Evolutionary conservation across 1,284 basidiomycete species (phyloP), one percentile per base, ranked within the genome.

Genomic region (Mycosarcoma mackinlayi): DNA sequence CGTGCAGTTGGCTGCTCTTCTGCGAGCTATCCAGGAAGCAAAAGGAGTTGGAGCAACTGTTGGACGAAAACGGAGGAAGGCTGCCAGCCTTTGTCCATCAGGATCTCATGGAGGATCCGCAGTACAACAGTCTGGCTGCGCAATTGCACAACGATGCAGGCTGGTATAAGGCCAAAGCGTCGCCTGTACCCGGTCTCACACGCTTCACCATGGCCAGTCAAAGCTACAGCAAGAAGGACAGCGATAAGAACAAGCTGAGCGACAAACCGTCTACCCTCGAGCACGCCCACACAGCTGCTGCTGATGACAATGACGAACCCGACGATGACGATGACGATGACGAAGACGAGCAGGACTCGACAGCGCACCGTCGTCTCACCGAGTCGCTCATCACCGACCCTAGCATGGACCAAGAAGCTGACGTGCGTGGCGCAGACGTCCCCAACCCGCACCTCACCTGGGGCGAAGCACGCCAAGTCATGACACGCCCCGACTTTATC

Each of bases 1-100:
- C 78, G 4, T 79, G 78, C 60, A 76, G 74, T 51, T 79, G 78
- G 78, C 62, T 79, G 21, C 64, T 79, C 30, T 79, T 79, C 41
- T 42, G 39, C 39, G 78, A 78, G 53, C 52, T 79, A 6, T 53
- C 69, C 6, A 61, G 65, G 35, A 65, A 73, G 51, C 78, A 79
- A n/a, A 60, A 72, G 38, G 72, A 63, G 41, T 51, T 79, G 35
- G 78, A 78, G 52, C 66, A 69, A 13, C 27, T 72, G 51, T 40
- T 70, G 49, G 54, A 53, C 6, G 53, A 71, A 31, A 16, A 57
- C 28, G 63, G 56, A 30, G 69, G 69, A 2, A 31, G 50, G 5
- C n/a, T 72, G 37, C 69, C 69, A 2, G 53, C 45, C 3, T 65
- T 71, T 45, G 56, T 64, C 8, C 50, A 54, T 19, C 47, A 61